Evolutionary conservation across 129 eudicot species (phyloP).

Genomic region (Chrysanthemum seticuspe): DNA sequence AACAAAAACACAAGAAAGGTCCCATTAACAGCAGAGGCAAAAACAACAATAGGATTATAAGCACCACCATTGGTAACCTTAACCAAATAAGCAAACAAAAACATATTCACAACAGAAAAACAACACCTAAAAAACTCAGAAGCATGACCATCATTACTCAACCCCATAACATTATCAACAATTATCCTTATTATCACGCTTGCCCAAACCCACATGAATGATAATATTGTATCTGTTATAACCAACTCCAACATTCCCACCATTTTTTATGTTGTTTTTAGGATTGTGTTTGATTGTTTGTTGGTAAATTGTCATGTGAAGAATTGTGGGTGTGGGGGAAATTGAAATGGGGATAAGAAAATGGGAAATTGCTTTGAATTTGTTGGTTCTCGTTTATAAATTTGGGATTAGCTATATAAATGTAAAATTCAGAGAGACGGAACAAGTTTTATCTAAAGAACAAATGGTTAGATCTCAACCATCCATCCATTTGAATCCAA

Average conservation of each 20-base stretch:
- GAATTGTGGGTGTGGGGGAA: background rate
- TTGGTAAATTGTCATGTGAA: background rate
- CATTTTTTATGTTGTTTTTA: conserved; percentile 22
- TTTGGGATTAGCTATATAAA: too few relatives aligned
- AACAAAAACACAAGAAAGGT: conserved; percentile 47
- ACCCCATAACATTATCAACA: conserved; percentile 38
- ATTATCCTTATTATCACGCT: conserved; percentile 50
- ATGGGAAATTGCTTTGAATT: background rate
- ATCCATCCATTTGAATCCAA: too few relatives aligned
- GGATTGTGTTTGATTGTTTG: conserved; percentile 14
- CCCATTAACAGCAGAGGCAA: conserved; percentile 59
- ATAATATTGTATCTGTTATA: conserved; percentile 56
- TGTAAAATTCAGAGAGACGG: too few relatives aligned
- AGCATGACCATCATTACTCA: conserved; percentile 26
- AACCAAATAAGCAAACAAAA: conserved; percentile 54
- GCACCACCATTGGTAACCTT: conserved; percentile 66
- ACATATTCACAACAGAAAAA: conserved; percentile 52
- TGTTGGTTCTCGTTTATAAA: background rate
- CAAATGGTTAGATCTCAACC: too few relatives aligned
- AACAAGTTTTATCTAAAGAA: too few relatives aligned
- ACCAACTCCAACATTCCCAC: conserved; percentile 41
- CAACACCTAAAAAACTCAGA: conserved; percentile 45
- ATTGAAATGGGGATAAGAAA: background rate
- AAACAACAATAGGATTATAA: conserved; percentile 63
- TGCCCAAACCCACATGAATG: conserved; percentile 85